Evolutionary conservation across 495 filamentous ascomycete species (phyloP).

Genomic region (Lasiosphaeris hirsuta): DNA sequence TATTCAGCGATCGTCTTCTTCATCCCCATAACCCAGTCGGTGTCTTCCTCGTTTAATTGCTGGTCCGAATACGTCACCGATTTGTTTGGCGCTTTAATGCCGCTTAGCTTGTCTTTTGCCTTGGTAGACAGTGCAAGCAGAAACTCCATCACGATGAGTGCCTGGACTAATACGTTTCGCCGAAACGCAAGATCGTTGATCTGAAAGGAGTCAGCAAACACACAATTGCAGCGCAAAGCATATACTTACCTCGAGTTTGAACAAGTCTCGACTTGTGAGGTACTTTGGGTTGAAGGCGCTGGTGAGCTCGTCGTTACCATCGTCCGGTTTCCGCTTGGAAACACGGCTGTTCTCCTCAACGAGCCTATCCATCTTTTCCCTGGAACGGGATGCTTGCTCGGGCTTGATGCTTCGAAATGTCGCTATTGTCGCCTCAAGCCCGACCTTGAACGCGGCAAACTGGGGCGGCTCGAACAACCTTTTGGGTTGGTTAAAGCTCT

Average conservation of each 20-base stretch:
- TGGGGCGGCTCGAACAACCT: slow-evolving; percentile 67
- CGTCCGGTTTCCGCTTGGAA: slow-evolving; percentile 70
- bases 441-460: slow-evolving; percentile 72
- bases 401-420: slow-evolving; percentile 77
- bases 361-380: slow-evolving; percentile 41
- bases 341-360: slow-evolving; percentile 59
- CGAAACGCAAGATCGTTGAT: slow-evolving; percentile 92
- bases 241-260: slow-evolving; percentile 77
- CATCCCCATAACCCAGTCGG: slow-evolving; percentile 75
- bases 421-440: slow-evolving; percentile 71
- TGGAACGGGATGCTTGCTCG: slow-evolving; percentile 47
- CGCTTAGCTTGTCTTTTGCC: slow-evolving; percentile 70
- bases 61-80: slow-evolving; percentile 79
- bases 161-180: slow-evolving; percentile 89
- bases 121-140: slow-evolving; percentile 81
- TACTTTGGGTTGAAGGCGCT: slow-evolving; percentile 95
- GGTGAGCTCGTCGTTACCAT: slow-evolving; percentile 57
- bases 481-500: slow-evolving; percentile 86
- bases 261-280: slow-evolving; percentile 88
- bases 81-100: slow-evolving; percentile 66
- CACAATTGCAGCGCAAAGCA: background rate
- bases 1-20: slow-evolving; percentile 72
- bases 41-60: slow-evolving; percentile 73
- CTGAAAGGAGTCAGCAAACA: slow-evolving; percentile 39
- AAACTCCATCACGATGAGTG: slow-evolving; percentile 90